These are phyloP conservation scores for Amauroascus verrucosus DNA, from an alignment of 2,329 filamentous ascomycete genomes.

Conservation along the genomic window DNA sequence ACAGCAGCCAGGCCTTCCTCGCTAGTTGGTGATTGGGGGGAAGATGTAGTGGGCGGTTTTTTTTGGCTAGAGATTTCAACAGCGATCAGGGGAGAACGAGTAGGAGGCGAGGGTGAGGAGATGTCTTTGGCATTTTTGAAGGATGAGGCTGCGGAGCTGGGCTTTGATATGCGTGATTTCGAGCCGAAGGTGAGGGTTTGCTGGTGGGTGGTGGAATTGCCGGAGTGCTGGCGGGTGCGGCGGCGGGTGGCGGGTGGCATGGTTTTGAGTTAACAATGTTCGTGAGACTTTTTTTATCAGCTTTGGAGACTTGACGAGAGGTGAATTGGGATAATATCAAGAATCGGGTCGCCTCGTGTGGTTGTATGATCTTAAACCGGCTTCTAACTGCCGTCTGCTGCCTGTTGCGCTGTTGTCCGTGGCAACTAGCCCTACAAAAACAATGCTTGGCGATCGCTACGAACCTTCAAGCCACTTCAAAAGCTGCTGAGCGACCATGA, in stretches of 20 bases:
- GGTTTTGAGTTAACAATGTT: not conserved
- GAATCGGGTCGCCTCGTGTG: not conserved
- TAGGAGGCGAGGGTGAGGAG: constrained; percentile 3
- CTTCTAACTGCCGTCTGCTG: not conserved
- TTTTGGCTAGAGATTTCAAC: not conserved
- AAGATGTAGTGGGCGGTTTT: not conserved
- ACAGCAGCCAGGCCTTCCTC: not conserved
- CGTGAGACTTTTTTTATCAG: not conserved
- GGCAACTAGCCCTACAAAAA: constrained; percentile 8
- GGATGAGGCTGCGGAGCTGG: constrained; percentile 25
- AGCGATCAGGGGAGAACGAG: constrained; percentile 1
- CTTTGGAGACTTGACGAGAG: not conserved
- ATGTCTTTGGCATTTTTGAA: constrained; percentile 6
- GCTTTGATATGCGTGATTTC: constrained; percentile 50
- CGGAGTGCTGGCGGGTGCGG: constrained; percentile 29
- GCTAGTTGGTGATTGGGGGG: not conserved
- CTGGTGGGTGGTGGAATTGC: constrained; percentile 30
- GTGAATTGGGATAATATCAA: not conserved
- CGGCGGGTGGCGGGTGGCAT: constrained; percentile 37
- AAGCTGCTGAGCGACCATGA: no score
- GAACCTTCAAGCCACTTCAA: no score
- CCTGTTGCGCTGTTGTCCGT: constrained; percentile 13
- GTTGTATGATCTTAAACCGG: not conserved
- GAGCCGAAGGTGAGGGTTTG: constrained; percentile 56
- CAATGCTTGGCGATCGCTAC: no score